Conservation (phyloP, 768 basidiomycete species). For the Dacryopinax spathularia region DNA sequence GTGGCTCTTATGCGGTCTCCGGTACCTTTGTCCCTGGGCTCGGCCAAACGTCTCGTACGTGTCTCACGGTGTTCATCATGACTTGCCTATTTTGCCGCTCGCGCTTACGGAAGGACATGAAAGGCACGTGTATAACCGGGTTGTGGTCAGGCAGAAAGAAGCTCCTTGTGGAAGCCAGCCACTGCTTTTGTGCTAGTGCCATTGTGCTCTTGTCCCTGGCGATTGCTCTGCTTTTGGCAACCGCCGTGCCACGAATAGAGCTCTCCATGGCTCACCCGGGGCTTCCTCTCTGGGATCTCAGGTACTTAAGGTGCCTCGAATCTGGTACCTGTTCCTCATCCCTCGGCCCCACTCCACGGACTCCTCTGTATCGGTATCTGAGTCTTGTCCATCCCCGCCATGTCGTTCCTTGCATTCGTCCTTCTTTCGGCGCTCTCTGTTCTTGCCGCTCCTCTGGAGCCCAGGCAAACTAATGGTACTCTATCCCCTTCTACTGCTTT, state of each 20-base stretch:
- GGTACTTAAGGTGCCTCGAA: background rate
- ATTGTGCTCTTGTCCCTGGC: constrained; percentile 4
- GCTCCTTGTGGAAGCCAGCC: background rate
- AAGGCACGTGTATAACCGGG: background rate
- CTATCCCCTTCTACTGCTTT: background rate
- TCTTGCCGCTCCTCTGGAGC: background rate
- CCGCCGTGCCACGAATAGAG: background rate
- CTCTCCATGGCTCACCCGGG: no score
- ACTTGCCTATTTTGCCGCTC: background rate
- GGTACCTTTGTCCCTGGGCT: background rate
- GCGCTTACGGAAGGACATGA: background rate
- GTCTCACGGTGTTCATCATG: no score
- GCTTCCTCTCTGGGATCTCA: background rate
- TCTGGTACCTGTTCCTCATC: background rate
- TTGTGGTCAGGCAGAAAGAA: background rate
- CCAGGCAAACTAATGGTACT: background rate
- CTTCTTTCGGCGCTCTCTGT: background rate
- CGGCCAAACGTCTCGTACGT: background rate
- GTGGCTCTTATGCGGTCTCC: background rate
- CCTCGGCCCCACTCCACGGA: background rate
- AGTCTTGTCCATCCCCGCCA: background rate
- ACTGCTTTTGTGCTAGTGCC: background rate
- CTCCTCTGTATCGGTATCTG: background rate
- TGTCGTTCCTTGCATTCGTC: background rate
- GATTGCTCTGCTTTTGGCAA: constrained; percentile 1